Evolutionary conservation across 257 asterid species (phyloP).

Genomic region (Capsicum rhomboideum): DNA sequence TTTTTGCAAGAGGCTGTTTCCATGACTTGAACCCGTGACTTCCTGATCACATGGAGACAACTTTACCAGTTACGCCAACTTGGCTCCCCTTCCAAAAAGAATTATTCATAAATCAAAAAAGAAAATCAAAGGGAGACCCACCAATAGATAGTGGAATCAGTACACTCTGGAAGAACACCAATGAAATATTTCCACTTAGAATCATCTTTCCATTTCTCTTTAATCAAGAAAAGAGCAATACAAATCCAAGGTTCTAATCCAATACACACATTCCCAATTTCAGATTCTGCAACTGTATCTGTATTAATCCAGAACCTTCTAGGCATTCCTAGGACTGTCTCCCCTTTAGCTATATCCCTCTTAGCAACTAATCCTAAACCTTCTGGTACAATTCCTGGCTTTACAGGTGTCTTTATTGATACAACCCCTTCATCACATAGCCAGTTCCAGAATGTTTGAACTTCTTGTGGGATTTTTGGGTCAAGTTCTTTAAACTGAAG

Average conservation of each 20-base stretch:
- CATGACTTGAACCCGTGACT: no score
- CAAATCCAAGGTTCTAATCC: slow-evolving; percentile 84
- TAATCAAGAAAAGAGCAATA: slow-evolving; percentile 71
- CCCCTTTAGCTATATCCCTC: slow-evolving; percentile 50
- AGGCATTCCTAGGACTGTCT: slow-evolving; percentile 86
- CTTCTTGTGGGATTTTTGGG: slow-evolving; percentile 47
- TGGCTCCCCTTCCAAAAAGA: not conserved
- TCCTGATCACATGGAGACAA: no score
- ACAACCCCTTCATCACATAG: slow-evolving; percentile 75
- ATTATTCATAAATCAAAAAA: not conserved
- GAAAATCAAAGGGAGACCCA: slow-evolving; percentile 37
- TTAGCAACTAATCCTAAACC: slow-evolving; percentile 89
- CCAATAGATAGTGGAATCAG: slow-evolving; percentile 88
- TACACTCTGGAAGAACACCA: slow-evolving; percentile 60
- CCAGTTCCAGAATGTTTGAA: slow-evolving; percentile 86
- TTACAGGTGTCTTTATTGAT: slow-evolving; percentile 67
- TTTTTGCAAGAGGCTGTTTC: no score
- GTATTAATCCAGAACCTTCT: slow-evolving; percentile 78
- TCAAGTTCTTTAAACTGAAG: slow-evolving; percentile 36
- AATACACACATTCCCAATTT: slow-evolving; percentile 63
- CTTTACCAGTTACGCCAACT: no score
- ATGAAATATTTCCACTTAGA: slow-evolving; percentile 72
- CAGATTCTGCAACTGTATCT: slow-evolving; percentile 61
- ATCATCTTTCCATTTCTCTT: slow-evolving; percentile 57
- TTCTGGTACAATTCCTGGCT: slow-evolving; percentile 78